These are phyloP conservation scores for Arachnomyces sp. DNA, from an alignment of 2,329 filamentous ascomycete species.

Conservation along the genomic window DNA sequence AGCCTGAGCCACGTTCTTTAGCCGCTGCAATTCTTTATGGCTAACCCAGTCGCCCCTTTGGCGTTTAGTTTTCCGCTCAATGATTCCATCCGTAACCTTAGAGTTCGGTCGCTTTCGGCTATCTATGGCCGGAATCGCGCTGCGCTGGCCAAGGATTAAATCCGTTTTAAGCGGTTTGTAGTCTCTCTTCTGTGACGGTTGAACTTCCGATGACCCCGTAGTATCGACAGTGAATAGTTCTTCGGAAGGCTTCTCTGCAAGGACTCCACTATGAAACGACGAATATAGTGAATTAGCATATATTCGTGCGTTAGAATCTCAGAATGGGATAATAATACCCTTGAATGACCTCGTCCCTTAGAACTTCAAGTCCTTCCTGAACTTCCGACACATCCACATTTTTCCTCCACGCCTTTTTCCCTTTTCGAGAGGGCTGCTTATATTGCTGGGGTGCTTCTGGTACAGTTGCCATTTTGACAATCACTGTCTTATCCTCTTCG, in stretches of 20 bases:
- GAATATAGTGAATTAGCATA: slow-evolving; percentile 8
- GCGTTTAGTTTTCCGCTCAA: slow-evolving; percentile 62
- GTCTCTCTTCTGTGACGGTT: slow-evolving; percentile 56
- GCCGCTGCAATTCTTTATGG: slow-evolving; percentile 70
- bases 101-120: slow-evolving; percentile 67
- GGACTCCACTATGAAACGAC: slow-evolving; percentile 58
- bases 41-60: slow-evolving; percentile 72
- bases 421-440: slow-evolving; percentile 87
- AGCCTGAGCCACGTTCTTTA: slow-evolving; percentile 73
- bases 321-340: slow-evolving; percentile 50
- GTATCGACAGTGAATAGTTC: slow-evolving; percentile 82
- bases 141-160: slow-evolving; percentile 81
- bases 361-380: slow-evolving; percentile 69
- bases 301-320: not conserved
- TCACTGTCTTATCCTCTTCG: not conserved
- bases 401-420: slow-evolving; percentile 98
- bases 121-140: slow-evolving; percentile 70
- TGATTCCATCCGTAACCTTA: slow-evolving; percentile 64
- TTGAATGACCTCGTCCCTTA: slow-evolving; percentile 84
- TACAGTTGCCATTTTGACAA: slow-evolving; percentile 27
- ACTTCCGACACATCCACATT: slow-evolving; percentile 91
- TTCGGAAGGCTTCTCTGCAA: slow-evolving; percentile 73
- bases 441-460: slow-evolving; percentile 63
- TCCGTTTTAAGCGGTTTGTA: slow-evolving; percentile 81
- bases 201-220: slow-evolving; percentile 59